phyloP scores from a whole-genome alignment of 805 yeast genomes.

The Nematodospora valgi region DNA sequence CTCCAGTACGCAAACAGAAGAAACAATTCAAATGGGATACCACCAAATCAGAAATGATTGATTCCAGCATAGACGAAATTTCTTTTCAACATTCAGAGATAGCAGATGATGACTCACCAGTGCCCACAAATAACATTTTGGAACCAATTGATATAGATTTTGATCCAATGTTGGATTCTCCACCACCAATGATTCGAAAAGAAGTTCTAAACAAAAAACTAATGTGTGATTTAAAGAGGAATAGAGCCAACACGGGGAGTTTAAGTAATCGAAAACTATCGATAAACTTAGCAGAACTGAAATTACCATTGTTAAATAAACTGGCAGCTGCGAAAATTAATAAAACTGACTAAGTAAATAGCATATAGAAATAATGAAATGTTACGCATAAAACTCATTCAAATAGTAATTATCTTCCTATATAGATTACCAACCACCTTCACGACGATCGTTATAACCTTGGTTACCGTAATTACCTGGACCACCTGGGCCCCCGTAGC shows the following conservation, averaged over 20 bases:
- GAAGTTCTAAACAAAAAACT: conserved; percentile 5
- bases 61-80: conserved; percentile 9
- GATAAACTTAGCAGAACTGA: conserved; percentile 13
- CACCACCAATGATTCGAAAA: conserved; percentile 17
- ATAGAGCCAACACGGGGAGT: conserved; percentile 11
- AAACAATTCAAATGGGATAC: conserved; percentile 5
- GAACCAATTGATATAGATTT: conserved; percentile 27
- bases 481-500: conserved; percentile 8
- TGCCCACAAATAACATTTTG: conserved; percentile 16
- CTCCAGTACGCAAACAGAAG: conserved; percentile 6
- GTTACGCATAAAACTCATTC: conserved; percentile 3
- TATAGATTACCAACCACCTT: conserved; percentile 14
- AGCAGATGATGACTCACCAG: conserved; percentile 5
- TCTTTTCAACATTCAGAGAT: neutral
- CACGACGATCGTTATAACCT: conserved; percentile 8
- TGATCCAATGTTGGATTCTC: conserved; percentile 29
- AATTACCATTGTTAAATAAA: conserved; percentile 32
- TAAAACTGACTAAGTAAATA: neutral
- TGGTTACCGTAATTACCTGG: conserved; percentile 7
- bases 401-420: conserved; percentile 2
- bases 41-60: conserved; percentile 4
- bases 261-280: conserved; percentile 17
- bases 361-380: neutral
- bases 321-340: conserved; percentile 22
- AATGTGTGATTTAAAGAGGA: conserved; percentile 2